Evolutionary conservation across 768 basidiomycete species (phyloP).

Genomic region (Infundibulicybe gibba): DNA sequence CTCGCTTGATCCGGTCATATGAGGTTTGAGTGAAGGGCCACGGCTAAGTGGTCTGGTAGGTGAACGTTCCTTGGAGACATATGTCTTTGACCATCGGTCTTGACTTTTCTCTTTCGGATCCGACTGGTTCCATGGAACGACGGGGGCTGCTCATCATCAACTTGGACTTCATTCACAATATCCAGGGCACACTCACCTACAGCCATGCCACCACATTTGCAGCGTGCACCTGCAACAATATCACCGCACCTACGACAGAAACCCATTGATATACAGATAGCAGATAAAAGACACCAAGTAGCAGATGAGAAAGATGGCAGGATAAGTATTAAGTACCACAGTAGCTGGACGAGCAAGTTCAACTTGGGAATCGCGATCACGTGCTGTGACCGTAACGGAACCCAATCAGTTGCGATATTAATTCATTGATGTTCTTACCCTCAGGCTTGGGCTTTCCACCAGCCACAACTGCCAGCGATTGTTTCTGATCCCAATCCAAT

Average conservation of each 20-base stretch:
- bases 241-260: conserved; percentile 87
- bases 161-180: background rate
- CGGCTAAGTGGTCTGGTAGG: conserved; percentile 26
- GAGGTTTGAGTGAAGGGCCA: conserved; percentile 8
- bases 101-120: conserved; percentile 36
- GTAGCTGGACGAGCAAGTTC: background rate
- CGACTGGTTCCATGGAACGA: conserved; percentile 59
- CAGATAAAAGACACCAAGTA: conserved; percentile 6
- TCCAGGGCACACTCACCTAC: conserved; percentile 59
- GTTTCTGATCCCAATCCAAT: too few species aligned
- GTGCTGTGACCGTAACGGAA: background rate
- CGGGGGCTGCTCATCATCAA: conserved; percentile 49
- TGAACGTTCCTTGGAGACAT: conserved; percentile 55
- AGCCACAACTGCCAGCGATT: too few species aligned
- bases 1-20: conserved; percentile 12
- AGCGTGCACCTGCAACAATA: conserved; percentile 67
- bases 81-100: conserved; percentile 82
- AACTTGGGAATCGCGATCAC: conserved; percentile 11
- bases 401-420: too few species aligned
- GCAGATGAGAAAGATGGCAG: background rate
- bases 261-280: conserved; percentile 46
- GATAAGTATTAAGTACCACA: too few species aligned
- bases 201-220: conserved; percentile 75
- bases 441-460: too few species aligned
- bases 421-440: too few species aligned